These are phyloP conservation scores for Volvox reticuliferus DNA, from an alignment of 139 green algal species.

Conservation along the genomic window DNA sequence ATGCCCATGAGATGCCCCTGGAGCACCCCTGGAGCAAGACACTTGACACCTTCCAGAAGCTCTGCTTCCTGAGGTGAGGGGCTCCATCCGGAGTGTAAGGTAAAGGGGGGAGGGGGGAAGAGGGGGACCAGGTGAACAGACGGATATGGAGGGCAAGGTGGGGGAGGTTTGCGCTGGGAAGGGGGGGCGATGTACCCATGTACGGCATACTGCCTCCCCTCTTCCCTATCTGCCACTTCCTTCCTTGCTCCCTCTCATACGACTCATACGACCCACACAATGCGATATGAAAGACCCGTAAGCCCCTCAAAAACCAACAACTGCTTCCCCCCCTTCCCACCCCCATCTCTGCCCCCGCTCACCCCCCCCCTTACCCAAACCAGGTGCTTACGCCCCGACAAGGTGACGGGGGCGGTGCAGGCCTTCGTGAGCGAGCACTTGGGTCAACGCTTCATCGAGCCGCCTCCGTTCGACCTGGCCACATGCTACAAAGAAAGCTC, in stretches of 20 bases:
- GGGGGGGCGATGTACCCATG: too few relatives aligned
- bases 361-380: background rate
- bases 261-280: too few relatives aligned
- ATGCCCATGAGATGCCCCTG: conserved; percentile 75
- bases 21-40: conserved; percentile 58
- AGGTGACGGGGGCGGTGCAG: conserved; percentile 74
- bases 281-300: too few relatives aligned
- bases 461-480: conserved; percentile 83
- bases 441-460: conserved; percentile 82
- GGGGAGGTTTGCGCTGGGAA: too few relatives aligned
- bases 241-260: background rate
- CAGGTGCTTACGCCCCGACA: conserved; percentile 83
- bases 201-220: background rate
- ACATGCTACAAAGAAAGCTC: conserved; percentile 75
- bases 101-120: background rate
- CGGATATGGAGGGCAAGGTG: background rate
- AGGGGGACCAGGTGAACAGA: background rate
- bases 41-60: conserved; percentile 75
- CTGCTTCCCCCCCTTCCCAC: background rate
- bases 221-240: background rate
- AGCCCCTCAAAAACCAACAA: too few relatives aligned
- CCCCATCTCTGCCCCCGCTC: background rate
- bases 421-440: conserved; percentile 76
- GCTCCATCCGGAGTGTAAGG: background rate
- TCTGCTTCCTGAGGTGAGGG: conserved; percentile 74